phyloP scores from a whole-genome alignment of 1,284 basidiomycete genomes.

The Agaricales sp. region DNA sequence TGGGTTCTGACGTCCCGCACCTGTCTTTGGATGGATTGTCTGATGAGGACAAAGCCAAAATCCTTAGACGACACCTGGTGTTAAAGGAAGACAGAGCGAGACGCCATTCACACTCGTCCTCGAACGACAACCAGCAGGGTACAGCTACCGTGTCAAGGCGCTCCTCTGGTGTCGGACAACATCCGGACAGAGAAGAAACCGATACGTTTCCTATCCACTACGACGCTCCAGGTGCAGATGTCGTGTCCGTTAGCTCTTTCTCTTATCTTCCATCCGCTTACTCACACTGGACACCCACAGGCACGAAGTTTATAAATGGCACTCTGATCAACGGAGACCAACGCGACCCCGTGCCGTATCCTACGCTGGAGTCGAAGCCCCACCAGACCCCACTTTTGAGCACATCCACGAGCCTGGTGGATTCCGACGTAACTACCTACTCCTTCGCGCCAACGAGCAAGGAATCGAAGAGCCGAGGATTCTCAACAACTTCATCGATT shows the following conservation, averaged over 20 bases:
- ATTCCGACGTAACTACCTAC: conserved; percentile 81
- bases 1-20: conserved; percentile 19
- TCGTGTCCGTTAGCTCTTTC: conserved; percentile 58
- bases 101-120: conserved; percentile 21
- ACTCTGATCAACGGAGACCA: conserved; percentile 59
- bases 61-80: conserved; percentile 74
- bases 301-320: conserved; percentile 94
- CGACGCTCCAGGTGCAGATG: conserved; percentile 76
- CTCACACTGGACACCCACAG: conserved; percentile 27
- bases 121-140: conserved; percentile 8
- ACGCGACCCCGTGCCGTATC: conserved; percentile 61
- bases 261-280: conserved; percentile 8
- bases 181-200: conserved; percentile 30
- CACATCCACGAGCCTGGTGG: conserved; percentile 93
- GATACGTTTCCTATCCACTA: conserved; percentile 79
- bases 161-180: conserved; percentile 24
- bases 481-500: conserved; percentile 85
- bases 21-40: conserved; percentile 47
- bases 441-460: conserved; percentile 59
- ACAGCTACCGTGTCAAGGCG: conserved; percentile 3
- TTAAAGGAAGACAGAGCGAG: conserved; percentile 54
- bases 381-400: conserved; percentile 65
- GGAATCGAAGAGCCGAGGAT: conserved; percentile 55
- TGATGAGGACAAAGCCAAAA: conserved; percentile 76
- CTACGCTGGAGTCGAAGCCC: conserved; percentile 48